Evolutionary conservation across 2,329 filamentous ascomycete genomes (phyloP).

Genomic region (Septoria linicola): DNA sequence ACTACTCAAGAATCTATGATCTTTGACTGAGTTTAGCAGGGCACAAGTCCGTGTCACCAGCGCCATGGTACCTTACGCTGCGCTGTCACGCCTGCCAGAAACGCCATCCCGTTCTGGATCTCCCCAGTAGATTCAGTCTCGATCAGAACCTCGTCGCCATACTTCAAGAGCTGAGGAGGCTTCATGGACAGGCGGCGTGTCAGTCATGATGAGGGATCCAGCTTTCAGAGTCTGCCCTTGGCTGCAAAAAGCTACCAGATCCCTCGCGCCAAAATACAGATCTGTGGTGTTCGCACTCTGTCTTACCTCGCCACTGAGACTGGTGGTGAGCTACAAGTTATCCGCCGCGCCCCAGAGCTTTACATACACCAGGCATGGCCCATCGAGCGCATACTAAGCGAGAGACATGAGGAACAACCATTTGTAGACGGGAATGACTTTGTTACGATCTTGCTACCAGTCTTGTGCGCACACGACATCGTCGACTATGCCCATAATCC

Average conservation of each 20-base stretch:
- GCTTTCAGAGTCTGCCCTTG: slow-evolving; percentile 45
- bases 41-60: too few relatives aligned
- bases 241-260: slow-evolving; percentile 38
- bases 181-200: slow-evolving; percentile 43
- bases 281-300: slow-evolving; percentile 45
- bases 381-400: slow-evolving; percentile 56
- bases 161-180: slow-evolving; percentile 31
- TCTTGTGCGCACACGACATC: slow-evolving; percentile 77
- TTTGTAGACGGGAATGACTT: slow-evolving; percentile 54
- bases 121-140: slow-evolving; percentile 36
- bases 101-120: slow-evolving; percentile 31
- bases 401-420: slow-evolving; percentile 61
- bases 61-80: too few relatives aligned
- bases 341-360: slow-evolving; percentile 47
- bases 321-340: slow-evolving; percentile 47
- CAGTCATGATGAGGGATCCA: slow-evolving; percentile 53
- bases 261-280: slow-evolving; percentile 47
- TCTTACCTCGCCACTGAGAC: slow-evolving; percentile 51
- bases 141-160: slow-evolving; percentile 37
- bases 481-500: too few relatives aligned
- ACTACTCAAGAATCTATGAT: too few relatives aligned
- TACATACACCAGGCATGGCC: slow-evolving; percentile 49
- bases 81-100: too few relatives aligned
- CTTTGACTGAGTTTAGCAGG: too few relatives aligned
- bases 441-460: slow-evolving; percentile 46